Percentiles rank a stretch among this genome's conserved stretches.
Evolutionary conservation across 495 filamentous ascomycete genomes (phyloP).

Genomic region (Aspergillus conjunctus): DNA sequence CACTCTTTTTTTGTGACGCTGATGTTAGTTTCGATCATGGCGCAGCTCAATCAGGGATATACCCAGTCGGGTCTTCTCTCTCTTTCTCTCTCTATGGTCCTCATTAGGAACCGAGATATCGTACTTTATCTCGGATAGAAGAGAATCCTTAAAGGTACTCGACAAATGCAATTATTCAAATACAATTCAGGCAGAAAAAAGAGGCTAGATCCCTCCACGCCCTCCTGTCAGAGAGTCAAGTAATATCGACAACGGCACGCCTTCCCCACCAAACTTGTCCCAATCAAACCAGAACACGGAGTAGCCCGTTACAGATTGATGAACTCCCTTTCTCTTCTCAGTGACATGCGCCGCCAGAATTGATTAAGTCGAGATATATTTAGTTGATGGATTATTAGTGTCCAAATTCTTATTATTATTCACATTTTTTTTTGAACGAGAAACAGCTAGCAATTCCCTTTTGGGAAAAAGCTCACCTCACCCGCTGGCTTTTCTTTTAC

Average conservation of each 20-base stretch:
- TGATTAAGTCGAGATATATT: neutral
- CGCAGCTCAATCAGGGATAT: too few species aligned
- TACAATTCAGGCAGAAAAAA: neutral
- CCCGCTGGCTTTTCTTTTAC: neutral
- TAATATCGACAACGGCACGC: neutral
- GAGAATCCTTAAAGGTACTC: too few species aligned
- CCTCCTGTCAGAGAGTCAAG: neutral
- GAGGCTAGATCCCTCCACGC: neutral
- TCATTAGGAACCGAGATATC: too few species aligned
- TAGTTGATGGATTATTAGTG: too few species aligned
- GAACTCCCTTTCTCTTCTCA: neutral
- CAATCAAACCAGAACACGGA: neutral
- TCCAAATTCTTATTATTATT: too few species aligned
- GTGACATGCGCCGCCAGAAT: neutral
- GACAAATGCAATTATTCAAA: too few species aligned
- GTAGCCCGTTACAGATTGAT: neutral
- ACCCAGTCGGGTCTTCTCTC: too few species aligned
- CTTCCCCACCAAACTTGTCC: neutral
- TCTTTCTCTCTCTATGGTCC: too few species aligned
- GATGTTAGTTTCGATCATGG: too few species aligned
- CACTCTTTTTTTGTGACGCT: too few species aligned
- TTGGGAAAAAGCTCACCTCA: conserved; percentile 16
- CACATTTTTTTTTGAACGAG: too few species aligned
- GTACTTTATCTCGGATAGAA: too few species aligned
- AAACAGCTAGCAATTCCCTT: conserved; percentile 17